These are phyloP conservation scores for Fallopia convolvulus DNA, from an alignment of 148 eudicot genomes.

Conservation along the genomic window DNA sequence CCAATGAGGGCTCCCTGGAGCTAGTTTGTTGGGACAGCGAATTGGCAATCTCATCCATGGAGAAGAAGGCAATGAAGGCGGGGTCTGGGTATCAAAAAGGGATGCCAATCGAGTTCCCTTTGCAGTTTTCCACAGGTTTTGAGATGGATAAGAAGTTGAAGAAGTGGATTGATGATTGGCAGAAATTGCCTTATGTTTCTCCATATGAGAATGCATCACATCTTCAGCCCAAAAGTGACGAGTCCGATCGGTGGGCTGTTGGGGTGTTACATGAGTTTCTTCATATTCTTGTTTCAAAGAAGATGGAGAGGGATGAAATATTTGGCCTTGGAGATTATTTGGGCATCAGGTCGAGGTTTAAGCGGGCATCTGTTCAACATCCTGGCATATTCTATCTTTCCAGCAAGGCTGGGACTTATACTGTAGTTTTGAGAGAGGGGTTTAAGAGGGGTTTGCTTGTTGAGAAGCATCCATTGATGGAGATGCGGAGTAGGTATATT, in stretches of 20 bases:
- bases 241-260: conserved; percentile 74
- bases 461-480: conserved; percentile 57
- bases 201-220: conserved; percentile 68
- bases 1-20: conserved; percentile 22
- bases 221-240: conserved; percentile 44
- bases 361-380: conserved; percentile 67
- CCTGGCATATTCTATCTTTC: conserved; percentile 89
- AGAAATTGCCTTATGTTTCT: conserved; percentile 68
- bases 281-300: conserved; percentile 55
- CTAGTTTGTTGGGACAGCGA: conserved; percentile 38
- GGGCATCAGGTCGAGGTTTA: conserved; percentile 71
- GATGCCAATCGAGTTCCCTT: conserved; percentile 30
- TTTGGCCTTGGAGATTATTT: conserved; percentile 57
- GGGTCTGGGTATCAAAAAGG: conserved; percentile 21
- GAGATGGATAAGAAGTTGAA: conserved; percentile 35
- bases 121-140: conserved; percentile 29
- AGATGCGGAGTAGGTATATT: conserved; percentile 60
- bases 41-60: conserved; percentile 26
- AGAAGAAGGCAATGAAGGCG: conserved; percentile 27
- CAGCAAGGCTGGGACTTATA: conserved; percentile 58
- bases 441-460: conserved; percentile 66
- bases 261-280: conserved; percentile 70
- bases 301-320: conserved; percentile 65
- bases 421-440: conserved; percentile 73
- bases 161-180: conserved; percentile 59